These are phyloP conservation scores for Penicillium malachiteum DNA, from an alignment of 495 filamentous ascomycete species.

Conservation along the genomic window DNA sequence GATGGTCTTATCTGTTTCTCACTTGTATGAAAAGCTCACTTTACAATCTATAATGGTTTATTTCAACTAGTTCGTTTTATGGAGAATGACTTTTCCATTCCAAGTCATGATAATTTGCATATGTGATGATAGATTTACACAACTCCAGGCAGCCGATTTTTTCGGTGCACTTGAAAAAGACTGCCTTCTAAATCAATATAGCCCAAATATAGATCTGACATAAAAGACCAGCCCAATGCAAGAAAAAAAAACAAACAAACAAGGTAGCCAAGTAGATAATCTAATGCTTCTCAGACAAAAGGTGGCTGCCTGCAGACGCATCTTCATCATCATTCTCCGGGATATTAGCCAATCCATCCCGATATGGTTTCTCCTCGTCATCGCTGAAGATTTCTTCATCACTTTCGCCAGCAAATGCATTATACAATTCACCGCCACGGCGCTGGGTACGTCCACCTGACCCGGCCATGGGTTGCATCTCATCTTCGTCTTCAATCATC, in stretches of 20 bases:
- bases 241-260: slow-evolving; percentile 1
- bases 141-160: slow-evolving; percentile 11
- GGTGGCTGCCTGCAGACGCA: slow-evolving; percentile 14
- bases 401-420: slow-evolving; percentile 82
- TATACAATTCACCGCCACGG: slow-evolving; percentile 82
- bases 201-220: slow-evolving; percentile 1
- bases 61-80: neutral
- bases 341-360: slow-evolving; percentile 32
- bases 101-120: neutral
- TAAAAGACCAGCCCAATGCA: slow-evolving; percentile 6
- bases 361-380: slow-evolving; percentile 48
- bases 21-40: neutral
- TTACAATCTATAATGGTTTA: neutral
- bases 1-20: neutral
- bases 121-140: slow-evolving; percentile 12
- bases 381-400: slow-evolving; percentile 69
- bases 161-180: neutral
- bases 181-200: slow-evolving; percentile 6
- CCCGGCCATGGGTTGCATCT: slow-evolving; percentile 53
- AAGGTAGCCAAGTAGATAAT: slow-evolving; percentile 10
- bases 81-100: slow-evolving; percentile 7
- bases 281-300: slow-evolving; percentile 21
- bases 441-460: slow-evolving; percentile 42
- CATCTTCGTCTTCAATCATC: slow-evolving; percentile 81
- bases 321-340: slow-evolving; percentile 20